Conservation (phyloP, 2,329 filamentous ascomycete species). For the Diaporthe caulivora region DNA sequence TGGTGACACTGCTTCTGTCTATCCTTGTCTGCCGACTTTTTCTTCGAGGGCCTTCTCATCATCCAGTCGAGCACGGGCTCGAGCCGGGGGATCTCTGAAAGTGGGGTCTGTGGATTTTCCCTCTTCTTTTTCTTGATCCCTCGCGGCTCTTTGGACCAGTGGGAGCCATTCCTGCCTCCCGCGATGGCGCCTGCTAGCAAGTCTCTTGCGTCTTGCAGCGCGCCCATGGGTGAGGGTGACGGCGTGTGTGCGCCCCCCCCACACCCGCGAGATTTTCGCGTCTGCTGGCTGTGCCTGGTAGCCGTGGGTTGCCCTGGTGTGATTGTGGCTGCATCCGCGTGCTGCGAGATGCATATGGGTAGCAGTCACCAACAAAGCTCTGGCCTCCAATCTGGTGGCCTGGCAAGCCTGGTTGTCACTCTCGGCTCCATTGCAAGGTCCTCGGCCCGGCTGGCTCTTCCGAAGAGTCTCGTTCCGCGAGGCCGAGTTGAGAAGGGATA, state of each 20-base stretch:
- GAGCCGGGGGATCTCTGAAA: background rate
- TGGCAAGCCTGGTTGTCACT: background rate
- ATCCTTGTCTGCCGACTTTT: background rate
- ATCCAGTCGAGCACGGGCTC: background rate
- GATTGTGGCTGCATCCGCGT: slow-evolving; percentile 29
- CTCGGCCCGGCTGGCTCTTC: slow-evolving; percentile 20
- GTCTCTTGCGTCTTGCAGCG: background rate
- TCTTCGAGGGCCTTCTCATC: background rate
- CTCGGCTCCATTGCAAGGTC: background rate
- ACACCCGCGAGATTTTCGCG: background rate
- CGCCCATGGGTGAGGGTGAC: background rate
- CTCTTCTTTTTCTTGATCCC: background rate
- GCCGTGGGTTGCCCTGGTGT: slow-evolving; percentile 2
- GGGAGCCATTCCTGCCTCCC: background rate
- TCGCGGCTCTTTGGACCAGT: slow-evolving; percentile 29
- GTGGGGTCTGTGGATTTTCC: background rate
- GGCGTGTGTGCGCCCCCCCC: background rate
- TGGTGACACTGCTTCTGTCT: background rate
- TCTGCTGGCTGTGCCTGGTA: slow-evolving; percentile 5
- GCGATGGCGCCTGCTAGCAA: slow-evolving; percentile 23
- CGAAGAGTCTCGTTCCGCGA: background rate
- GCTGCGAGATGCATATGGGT: background rate
- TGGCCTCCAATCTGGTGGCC: background rate
- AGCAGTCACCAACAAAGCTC: slow-evolving; percentile 1
- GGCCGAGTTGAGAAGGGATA: background rate